phyloP scores from a whole-genome alignment of 179 eudicot genomes.

The Camellia oleifera region DNA sequence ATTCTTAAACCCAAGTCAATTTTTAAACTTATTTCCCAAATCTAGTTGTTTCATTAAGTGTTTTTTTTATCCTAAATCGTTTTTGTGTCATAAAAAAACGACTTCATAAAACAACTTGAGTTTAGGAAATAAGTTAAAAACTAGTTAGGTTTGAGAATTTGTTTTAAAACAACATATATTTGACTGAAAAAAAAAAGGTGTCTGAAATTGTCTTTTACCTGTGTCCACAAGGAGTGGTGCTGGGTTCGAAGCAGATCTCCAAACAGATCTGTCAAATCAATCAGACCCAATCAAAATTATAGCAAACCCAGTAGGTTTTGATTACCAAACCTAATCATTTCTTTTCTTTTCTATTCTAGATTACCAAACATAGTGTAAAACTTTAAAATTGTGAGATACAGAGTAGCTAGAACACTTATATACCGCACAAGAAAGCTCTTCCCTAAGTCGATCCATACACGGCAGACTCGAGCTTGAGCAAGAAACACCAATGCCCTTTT shows the following conservation, averaged over 20 bases:
- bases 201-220: constrained; percentile 38
- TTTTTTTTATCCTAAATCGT: too few relatives aligned
- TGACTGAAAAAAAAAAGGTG: too few relatives aligned
- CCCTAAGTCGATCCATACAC: constrained; percentile 75
- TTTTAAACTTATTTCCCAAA: too few relatives aligned
- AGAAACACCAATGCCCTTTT: neutral
- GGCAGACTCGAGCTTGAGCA: constrained; percentile 37
- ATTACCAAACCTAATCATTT: neutral
- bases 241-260: constrained; percentile 95
- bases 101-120: too few relatives aligned
- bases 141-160: too few relatives aligned
- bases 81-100: too few relatives aligned
- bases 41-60: too few relatives aligned
- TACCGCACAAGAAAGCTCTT: constrained; percentile 94
- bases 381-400: neutral
- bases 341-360: too few relatives aligned
- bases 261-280: constrained; percentile 69
- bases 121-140: too few relatives aligned
- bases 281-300: neutral
- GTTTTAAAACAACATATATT: too few relatives aligned
- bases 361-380: too few relatives aligned
- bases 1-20: too few relatives aligned
- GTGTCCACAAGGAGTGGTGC: constrained; percentile 97
- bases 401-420: constrained; percentile 8
- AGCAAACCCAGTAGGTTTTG: neutral